Percentiles rank a stretch among this genome's conserved stretches.
Evolutionary conservation across 2,329 filamentous ascomycete species (phyloP).

Genomic region (Aspergillus persii): DNA sequence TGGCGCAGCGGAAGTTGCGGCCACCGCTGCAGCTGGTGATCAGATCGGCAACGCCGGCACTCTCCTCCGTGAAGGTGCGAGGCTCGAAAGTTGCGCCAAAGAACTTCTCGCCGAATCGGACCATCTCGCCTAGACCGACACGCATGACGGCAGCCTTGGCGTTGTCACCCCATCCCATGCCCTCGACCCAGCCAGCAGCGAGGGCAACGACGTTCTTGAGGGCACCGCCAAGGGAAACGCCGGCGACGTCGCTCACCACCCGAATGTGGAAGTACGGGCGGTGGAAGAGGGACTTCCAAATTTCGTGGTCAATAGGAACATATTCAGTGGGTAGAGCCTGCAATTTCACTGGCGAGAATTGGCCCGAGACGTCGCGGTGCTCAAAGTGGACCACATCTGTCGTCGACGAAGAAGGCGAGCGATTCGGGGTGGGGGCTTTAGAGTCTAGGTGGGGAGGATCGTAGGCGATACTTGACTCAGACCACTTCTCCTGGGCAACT

Average conservation of each 20-base stretch:
- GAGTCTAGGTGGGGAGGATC: constrained; percentile 89
- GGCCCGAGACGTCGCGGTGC: constrained; percentile 68
- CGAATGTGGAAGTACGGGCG: constrained; percentile 96
- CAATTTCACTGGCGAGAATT: constrained; percentile 66
- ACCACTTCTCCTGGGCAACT: constrained; percentile 94
- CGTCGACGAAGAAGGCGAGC: constrained; percentile 53
- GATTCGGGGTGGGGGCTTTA: constrained; percentile 63
- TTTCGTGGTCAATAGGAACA: constrained; percentile 78
- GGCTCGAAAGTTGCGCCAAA: constrained; percentile 78
- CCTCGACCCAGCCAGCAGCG: constrained; percentile 91
- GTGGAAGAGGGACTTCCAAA: constrained; percentile 85
- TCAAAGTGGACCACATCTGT: constrained; percentile 52
- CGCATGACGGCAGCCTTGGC: constrained; percentile 99
- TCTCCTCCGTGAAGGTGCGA: constrained; percentile 94
- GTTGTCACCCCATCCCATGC: constrained; percentile 96
- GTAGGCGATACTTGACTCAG: constrained; percentile 94
- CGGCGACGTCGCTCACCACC: constrained; percentile 91
- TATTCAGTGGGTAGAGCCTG: constrained; percentile 77
- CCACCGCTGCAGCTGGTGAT: constrained; percentile 93
- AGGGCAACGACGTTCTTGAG: constrained; percentile 96
- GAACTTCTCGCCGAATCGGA: constrained; percentile 91
- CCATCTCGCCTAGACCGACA: constrained; percentile 92
- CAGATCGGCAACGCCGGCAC: constrained; percentile 88
- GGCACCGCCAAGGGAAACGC: constrained; percentile 89
- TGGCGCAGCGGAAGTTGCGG: constrained; percentile 91